phyloP scores from a whole-genome alignment of 2,329 filamentous ascomycete species.

The Plectosphaerella sp. region DNA sequence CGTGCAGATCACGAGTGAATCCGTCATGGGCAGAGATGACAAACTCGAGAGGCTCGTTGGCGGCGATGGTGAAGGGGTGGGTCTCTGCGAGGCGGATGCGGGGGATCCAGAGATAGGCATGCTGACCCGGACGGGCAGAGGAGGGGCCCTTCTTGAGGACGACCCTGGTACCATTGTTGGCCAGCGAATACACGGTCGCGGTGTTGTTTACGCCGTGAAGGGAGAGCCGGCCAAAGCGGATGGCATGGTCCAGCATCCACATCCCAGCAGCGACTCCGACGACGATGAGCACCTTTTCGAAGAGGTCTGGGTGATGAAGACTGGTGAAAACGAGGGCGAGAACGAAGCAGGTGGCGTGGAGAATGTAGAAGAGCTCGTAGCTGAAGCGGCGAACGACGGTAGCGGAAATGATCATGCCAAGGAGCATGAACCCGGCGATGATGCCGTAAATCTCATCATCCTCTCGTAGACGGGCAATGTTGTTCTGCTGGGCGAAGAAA shows the following conservation, averaged over 20 bases:
- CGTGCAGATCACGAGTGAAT: constrained; percentile 46
- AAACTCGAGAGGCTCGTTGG: constrained; percentile 49
- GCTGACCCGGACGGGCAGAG: constrained; percentile 47
- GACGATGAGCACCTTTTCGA: constrained; percentile 31
- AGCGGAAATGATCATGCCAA: constrained; percentile 38
- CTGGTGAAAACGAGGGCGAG: constrained; percentile 41
- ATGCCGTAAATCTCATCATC: constrained; percentile 42
- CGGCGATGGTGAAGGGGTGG: constrained; percentile 60
- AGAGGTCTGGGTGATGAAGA: constrained; percentile 46
- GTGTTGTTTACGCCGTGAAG: constrained; percentile 44
- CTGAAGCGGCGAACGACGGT: constrained; percentile 38
- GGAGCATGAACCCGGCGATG: constrained; percentile 40
- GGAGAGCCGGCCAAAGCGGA: constrained; percentile 39
- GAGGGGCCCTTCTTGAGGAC: constrained; percentile 44
- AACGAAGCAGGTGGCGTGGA: constrained; percentile 46
- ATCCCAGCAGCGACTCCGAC: constrained; percentile 37
- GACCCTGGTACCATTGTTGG: constrained; percentile 51
- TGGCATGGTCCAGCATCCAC: constrained; percentile 46
- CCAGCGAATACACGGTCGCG: constrained; percentile 46
- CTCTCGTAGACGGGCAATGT: constrained; percentile 25
- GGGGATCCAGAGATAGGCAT: constrained; percentile 63
- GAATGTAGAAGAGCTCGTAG: constrained; percentile 53
- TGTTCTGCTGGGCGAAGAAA: constrained; percentile 28
- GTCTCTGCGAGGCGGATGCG: constrained; percentile 51
- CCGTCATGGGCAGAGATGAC: constrained; percentile 53